These are phyloP conservation scores for Hippophae gyantsensis DNA, from an alignment of 306 rosid species.

Conservation along the genomic window DNA sequence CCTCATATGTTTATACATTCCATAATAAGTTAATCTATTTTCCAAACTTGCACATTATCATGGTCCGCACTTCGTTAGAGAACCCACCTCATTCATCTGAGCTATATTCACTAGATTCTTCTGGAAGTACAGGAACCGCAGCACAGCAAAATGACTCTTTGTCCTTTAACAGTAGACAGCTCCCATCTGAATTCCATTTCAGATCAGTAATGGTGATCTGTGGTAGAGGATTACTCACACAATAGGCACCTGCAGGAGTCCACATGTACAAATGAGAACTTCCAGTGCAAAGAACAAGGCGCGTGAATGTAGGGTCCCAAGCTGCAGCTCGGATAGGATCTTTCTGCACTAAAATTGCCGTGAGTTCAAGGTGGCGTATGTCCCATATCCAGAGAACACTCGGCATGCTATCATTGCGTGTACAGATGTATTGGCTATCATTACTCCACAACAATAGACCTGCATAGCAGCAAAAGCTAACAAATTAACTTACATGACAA, in stretches of 20 bases:
- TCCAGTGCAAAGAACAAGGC: constrained; percentile 75
- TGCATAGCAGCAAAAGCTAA: constrained; percentile 17
- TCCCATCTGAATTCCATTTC: constrained; percentile 92
- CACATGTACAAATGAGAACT: constrained; percentile 88
- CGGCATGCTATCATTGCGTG: constrained; percentile 93
- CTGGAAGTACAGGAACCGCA: constrained; percentile 53
- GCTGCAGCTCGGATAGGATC: constrained; percentile 76
- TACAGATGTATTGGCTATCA: constrained; percentile 82
- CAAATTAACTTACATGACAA: constrained; percentile 1
- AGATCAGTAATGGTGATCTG: constrained; percentile 60
- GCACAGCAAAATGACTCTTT: constrained; percentile 90
- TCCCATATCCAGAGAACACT: constrained; percentile 92
- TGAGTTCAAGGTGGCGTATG: constrained; percentile 70
- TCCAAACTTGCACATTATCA: background rate
- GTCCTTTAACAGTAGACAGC: constrained; percentile 87
- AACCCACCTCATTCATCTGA: constrained; percentile 49
- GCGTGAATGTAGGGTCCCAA: constrained; percentile 83
- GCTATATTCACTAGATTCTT: constrained; percentile 78
- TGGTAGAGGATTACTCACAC: constrained; percentile 62
- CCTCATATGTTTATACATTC: background rate
- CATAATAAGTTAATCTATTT: background rate
- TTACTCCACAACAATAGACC: constrained; percentile 88
- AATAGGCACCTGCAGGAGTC: constrained; percentile 88
- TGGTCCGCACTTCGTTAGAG: background rate
- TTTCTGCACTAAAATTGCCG: constrained; percentile 83